phyloP scores from a whole-genome alignment of 331 rosid species.

The Arachis monticola region DNA sequence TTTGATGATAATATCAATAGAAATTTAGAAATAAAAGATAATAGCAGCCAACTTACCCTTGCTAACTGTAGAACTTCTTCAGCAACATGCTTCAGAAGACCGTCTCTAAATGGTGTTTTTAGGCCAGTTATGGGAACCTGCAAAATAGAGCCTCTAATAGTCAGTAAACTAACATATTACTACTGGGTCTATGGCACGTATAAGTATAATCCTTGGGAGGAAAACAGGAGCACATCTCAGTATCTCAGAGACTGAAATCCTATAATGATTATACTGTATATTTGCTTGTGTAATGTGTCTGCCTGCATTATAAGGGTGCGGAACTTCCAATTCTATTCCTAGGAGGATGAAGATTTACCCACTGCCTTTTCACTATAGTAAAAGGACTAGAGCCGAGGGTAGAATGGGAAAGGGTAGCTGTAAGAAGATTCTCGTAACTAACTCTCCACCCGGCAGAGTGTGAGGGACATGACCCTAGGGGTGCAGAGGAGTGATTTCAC shows the following conservation, averaged over 20 bases:
- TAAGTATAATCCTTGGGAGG: conserved; percentile 15
- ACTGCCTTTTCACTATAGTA: too few relatives aligned
- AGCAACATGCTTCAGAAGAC: conserved; percentile 89
- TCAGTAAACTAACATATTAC: conserved; percentile 27
- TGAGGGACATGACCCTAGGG: too few relatives aligned
- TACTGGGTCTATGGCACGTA: conserved; percentile 5
- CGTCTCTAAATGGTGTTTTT: conserved; percentile 91
- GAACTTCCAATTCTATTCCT: too few relatives aligned
- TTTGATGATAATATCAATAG: conserved; percentile 27
- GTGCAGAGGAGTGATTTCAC: too few relatives aligned
- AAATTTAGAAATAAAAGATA: too few relatives aligned
- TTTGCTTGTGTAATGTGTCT: not conserved
- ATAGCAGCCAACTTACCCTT: conserved; percentile 57
- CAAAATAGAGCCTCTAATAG: conserved; percentile 25
- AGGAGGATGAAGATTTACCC: too few relatives aligned
- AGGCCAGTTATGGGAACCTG: conserved; percentile 86
- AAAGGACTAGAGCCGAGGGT: too few relatives aligned
- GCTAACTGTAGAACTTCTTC: conserved; percentile 85
- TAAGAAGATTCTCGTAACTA: too few relatives aligned
- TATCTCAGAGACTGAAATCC: conserved; percentile 7
- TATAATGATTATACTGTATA: not conserved
- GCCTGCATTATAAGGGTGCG: too few relatives aligned
- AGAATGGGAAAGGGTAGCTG: too few relatives aligned
- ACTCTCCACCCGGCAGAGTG: too few relatives aligned
- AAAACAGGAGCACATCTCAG: conserved; percentile 7